These are phyloP conservation scores for Xylaria sp. DNA, from an alignment of 2,329 filamentous ascomycete genomes.

Conservation along the genomic window DNA sequence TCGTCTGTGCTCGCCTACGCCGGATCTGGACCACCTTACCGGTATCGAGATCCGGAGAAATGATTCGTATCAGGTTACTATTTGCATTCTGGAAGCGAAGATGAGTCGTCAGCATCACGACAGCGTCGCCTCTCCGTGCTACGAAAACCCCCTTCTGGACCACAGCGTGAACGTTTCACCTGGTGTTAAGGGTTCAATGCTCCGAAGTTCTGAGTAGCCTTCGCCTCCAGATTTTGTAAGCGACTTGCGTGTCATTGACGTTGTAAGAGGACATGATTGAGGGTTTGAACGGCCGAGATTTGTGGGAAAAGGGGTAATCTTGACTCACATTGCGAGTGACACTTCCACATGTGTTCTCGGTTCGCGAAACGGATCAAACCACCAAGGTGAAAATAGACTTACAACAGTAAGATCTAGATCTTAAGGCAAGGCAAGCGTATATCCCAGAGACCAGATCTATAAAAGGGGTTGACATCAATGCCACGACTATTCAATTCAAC, in stretches of 20 bases:
- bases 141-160: not conserved
- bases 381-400: conserved; percentile 16
- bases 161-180: conserved; percentile 3
- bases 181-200: not conserved
- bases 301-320: not conserved
- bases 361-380: conserved; percentile 9
- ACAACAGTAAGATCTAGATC: not conserved
- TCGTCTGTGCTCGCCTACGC: conserved; percentile 5
- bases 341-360: conserved; percentile 18
- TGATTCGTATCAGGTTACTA: conserved; percentile 3
- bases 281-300: not conserved
- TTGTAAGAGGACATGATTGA: not conserved
- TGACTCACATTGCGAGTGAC: conserved; percentile 12
- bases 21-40: not conserved
- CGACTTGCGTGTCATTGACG: not conserved
- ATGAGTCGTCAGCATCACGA: conserved; percentile 6
- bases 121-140: conserved; percentile 1
- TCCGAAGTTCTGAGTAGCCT: not conserved
- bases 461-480: not conserved
- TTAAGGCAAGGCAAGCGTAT: too few species aligned
- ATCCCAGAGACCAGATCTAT: not conserved
- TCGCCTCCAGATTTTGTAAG: not conserved
- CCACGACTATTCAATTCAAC: too few species aligned
- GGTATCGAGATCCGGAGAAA: not conserved
- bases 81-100: not conserved